A percentile compares a stretch with the other conserved stretches of the same genome.
These are phyloP conservation scores for Calonectria henricotiae DNA, from an alignment of 2,329 filamentous ascomycete genomes.

Conservation along the genomic window DNA sequence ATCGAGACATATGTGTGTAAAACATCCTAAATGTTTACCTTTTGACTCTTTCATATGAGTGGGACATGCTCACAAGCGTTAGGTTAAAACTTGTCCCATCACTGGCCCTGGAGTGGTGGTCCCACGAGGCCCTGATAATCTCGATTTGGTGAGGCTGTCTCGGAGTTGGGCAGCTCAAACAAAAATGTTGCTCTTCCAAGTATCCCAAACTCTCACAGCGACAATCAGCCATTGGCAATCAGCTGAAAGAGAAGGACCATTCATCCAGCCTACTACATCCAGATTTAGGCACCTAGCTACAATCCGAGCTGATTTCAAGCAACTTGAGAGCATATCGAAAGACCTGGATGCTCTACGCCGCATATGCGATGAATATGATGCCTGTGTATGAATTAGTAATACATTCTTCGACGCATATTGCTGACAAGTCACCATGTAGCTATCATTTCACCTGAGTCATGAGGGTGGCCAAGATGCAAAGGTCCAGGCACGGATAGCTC, in stretches of 20 bases:
- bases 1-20: conserved; percentile 9
- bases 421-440: neutral
- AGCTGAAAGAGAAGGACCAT: neutral
- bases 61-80: neutral
- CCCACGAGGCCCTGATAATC: neutral
- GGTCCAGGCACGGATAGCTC: neutral
- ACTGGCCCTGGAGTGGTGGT: neutral
- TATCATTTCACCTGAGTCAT: neutral
- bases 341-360: neutral
- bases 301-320: neutral
- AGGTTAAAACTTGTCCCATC: conserved; percentile 6
- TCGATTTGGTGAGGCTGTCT: neutral
- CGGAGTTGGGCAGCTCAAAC: neutral
- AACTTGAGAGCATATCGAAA: neutral
- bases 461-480: conserved; percentile 15
- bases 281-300: neutral
- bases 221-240: neutral
- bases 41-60: too few relatives aligned
- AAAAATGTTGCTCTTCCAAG: neutral
- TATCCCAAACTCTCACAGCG: neutral
- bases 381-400: neutral
- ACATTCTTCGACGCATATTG: fast-evolving
- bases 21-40: too few relatives aligned
- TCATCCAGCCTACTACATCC: neutral
- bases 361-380: conserved; percentile 4